Conservation (phyloP, 2,329 filamentous ascomycete species). For the Celoporthe dispersa region DNA sequence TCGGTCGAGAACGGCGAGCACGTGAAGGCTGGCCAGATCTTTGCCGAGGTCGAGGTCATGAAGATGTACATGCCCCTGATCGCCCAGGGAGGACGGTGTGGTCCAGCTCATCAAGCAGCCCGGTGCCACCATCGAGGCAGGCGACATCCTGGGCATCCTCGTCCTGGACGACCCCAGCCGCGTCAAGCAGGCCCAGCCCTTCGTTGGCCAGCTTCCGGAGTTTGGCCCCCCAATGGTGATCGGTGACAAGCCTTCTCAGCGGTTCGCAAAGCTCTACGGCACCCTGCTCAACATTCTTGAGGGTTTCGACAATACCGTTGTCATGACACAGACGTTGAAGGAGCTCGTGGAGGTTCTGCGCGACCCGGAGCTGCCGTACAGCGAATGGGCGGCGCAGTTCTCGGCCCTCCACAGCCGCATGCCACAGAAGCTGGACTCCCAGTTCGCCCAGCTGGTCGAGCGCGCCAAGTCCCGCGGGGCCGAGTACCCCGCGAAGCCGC, state of each 20-base stretch:
- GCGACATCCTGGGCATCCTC: constrained; percentile 97
- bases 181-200: constrained; percentile 95
- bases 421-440: constrained; percentile 87
- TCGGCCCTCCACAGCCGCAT: constrained; percentile 97
- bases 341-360: constrained; percentile 90
- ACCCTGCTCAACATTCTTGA: constrained; percentile 86
- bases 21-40: constrained; percentile 88
- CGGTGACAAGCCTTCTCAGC: constrained; percentile 89
- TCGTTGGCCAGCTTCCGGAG: constrained; percentile 86
- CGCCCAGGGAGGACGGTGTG: constrained; percentile 90
- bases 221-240: constrained; percentile 85
- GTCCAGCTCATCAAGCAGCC: constrained; percentile 99
- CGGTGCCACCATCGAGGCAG: constrained; percentile 94
- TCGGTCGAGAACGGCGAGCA: constrained; percentile 94
- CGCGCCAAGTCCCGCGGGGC: constrained; percentile 75
- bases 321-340: constrained; percentile 86
- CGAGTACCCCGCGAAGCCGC: constrained; percentile 90
- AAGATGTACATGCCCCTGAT: constrained; percentile 99
- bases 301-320: constrained; percentile 96
- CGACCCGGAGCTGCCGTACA: constrained; percentile 88
- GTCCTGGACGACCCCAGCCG: constrained; percentile 93
- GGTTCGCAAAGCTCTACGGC: constrained; percentile 75
- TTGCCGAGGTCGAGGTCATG: constrained; percentile 99
- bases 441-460: constrained; percentile 84
- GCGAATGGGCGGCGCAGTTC: constrained; percentile 95